Percentiles rank a stretch among this genome's conserved stretches.
phyloP scores from a whole-genome alignment of 805 yeast species.

The Wickerhamiella slavikovae region DNA sequence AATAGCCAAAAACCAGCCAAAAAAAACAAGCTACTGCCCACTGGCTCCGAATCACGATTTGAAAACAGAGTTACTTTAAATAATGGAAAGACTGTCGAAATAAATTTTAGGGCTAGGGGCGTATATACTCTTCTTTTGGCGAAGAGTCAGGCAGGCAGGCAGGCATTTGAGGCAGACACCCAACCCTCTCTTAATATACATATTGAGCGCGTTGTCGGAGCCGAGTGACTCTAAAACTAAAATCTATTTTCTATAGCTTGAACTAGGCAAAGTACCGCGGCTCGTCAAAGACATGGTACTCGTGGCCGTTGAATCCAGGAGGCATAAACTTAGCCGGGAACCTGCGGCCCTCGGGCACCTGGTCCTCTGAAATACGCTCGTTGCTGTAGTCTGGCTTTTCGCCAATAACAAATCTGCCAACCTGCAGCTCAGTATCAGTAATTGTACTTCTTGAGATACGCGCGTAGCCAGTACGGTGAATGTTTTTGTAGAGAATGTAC shows the following conservation, averaged over 20 bases:
- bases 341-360: constrained; percentile 38
- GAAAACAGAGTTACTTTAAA: no score
- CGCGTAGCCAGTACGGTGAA: constrained; percentile 82
- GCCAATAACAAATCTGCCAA: constrained; percentile 65
- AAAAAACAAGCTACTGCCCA: no score
- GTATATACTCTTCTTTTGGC: no score
- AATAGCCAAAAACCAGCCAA: no score
- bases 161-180: neutral
- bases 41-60: no score
- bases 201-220: no score
- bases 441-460: constrained; percentile 82
- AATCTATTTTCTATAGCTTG: no score
- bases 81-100: no score
- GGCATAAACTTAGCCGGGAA: constrained; percentile 71
- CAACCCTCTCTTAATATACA: neutral
- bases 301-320: constrained; percentile 84
- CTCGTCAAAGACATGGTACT: constrained; percentile 84
- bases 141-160: no score
- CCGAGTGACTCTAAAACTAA: no score
- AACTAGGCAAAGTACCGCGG: constrained; percentile 45
- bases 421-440: constrained; percentile 92
- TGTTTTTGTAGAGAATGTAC: constrained; percentile 70
- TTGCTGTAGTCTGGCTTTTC: constrained; percentile 30
- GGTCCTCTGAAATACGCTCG: constrained; percentile 31
- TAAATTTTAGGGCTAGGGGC: no score